phyloP scores from a whole-genome alignment of 2,329 filamentous ascomycete genomes.

The Venturia asperata region DNA sequence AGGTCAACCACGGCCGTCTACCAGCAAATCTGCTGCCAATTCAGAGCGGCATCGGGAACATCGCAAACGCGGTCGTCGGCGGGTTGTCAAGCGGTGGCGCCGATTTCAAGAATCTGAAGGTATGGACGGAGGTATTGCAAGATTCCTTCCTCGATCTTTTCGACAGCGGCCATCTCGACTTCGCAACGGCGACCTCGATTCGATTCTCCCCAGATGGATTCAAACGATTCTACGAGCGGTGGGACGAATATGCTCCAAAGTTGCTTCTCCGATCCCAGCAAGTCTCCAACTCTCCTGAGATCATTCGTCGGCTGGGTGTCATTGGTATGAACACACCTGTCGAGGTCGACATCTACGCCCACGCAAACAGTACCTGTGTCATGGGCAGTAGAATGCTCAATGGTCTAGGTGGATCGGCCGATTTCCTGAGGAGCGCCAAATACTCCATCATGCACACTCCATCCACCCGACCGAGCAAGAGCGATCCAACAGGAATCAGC shows the following conservation, averaged over 20 bases:
- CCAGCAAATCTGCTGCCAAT: constrained; percentile 71
- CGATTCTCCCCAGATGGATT: constrained; percentile 88
- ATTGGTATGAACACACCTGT: constrained; percentile 96
- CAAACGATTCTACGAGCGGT: constrained; percentile 82
- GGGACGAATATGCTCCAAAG: constrained; percentile 72
- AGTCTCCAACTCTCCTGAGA: constrained; percentile 83
- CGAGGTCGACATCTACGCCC: constrained; percentile 90
- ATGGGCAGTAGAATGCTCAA: constrained; percentile 86
- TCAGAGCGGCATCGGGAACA: constrained; percentile 87
- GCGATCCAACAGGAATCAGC: constrained; percentile 70
- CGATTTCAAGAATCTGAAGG: constrained; percentile 79
- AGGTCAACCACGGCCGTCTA: constrained; percentile 70
- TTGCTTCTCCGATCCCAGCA: constrained; percentile 81
- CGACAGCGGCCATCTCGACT: constrained; percentile 79
- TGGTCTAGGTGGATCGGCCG: constrained; percentile 72
- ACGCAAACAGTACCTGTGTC: constrained; percentile 85
- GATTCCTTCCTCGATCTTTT: constrained; percentile 91
- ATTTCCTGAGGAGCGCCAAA: constrained; percentile 72
- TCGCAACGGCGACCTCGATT: constrained; percentile 82
- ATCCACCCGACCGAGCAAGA: constrained; percentile 70
- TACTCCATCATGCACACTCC: constrained; percentile 94
- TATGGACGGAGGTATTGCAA: constrained; percentile 91
- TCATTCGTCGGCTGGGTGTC: constrained; percentile 77
- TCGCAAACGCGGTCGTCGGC: constrained; percentile 84
- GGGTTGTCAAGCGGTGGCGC: constrained; percentile 63